A percentile compares a stretch with the other conserved stretches of the same genome.
Evolutionary conservation across 2,329 filamentous ascomycete genomes (phyloP).

Genomic region (Fusarium goolgardi): DNA sequence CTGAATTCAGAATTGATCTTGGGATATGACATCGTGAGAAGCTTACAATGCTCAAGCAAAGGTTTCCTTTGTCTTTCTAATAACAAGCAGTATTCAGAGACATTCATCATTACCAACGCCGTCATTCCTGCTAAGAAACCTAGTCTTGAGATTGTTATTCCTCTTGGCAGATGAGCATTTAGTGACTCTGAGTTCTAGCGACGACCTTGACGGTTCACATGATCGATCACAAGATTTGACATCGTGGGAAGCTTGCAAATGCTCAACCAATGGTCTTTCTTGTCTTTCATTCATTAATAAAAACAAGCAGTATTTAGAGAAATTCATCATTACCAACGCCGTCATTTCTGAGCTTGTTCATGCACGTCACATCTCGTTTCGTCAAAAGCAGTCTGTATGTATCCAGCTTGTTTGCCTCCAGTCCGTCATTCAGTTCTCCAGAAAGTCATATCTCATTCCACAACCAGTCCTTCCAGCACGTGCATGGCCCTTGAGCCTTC

Average conservation of each 20-base stretch:
- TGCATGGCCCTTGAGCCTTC: constrained; percentile 84
- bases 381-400: constrained; percentile 32
- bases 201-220: no score
- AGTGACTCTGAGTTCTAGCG: no score
- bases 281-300: constrained; percentile 22
- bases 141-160: no score
- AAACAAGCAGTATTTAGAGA: constrained; percentile 27
- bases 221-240: neutral
- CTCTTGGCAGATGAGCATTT: no score
- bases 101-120: no score
- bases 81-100: no score
- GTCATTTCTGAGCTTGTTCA: constrained; percentile 39
- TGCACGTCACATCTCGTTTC: constrained; percentile 22
- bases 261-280: constrained; percentile 11
- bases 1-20: constrained; percentile 21
- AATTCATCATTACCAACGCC: constrained; percentile 39
- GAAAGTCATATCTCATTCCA: constrained; percentile 54
- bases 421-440: constrained; percentile 27
- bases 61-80: neutral
- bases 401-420: constrained; percentile 20
- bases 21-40: neutral
- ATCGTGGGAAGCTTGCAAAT: neutral
- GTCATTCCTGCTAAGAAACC: no score
- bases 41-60: neutral
- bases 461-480: constrained; percentile 77